These are phyloP conservation scores for Narthecium ossifragum DNA, from an alignment of 106 monocot species.

Conservation along the genomic window DNA sequence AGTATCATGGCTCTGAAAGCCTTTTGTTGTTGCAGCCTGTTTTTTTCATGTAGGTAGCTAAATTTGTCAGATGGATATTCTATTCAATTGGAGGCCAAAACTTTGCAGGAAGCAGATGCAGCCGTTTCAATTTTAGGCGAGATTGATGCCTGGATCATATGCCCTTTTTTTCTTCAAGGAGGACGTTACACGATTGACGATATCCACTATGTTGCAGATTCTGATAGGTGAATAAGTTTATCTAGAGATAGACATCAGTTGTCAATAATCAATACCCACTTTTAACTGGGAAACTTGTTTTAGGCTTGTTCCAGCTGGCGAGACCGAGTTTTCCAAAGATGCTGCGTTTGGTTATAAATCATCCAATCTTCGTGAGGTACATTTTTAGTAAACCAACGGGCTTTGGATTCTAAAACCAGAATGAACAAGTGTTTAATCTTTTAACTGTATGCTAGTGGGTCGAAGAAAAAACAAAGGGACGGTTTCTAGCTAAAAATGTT, in stretches of 20 bases:
- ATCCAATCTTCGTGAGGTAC: constrained; percentile 92
- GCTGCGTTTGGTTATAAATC: constrained; percentile 90
- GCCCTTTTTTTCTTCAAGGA: constrained; percentile 97
- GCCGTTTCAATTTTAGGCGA: constrained; percentile 83
- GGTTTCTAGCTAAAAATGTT: constrained; percentile 48
- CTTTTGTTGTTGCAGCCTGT: no score
- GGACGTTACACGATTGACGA: constrained; percentile 91
- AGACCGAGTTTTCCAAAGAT: constrained; percentile 93
- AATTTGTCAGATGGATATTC: neutral
- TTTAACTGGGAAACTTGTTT: neutral
- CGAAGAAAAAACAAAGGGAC: constrained; percentile 95
- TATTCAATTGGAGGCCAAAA: neutral
- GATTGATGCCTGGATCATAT: constrained; percentile 98
- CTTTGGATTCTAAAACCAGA: no score
- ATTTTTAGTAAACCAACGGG: no score
- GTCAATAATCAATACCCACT: no score
- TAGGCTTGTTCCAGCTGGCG: constrained; percentile 93
- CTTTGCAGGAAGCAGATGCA: constrained; percentile 87
- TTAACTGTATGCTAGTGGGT: constrained; percentile 93
- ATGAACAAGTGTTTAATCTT: no score
- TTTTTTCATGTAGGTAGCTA: neutral
- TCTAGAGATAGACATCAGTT: neutral
- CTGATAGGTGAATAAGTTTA: constrained; percentile 43
- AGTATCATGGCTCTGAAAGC: constrained; percentile 14
- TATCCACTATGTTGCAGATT: constrained; percentile 89